Percentiles rank a stretch among this genome's conserved stretches.
Conservation (phyloP, 495 filamentous ascomycete genomes). For the Niebla homalea region DNA sequence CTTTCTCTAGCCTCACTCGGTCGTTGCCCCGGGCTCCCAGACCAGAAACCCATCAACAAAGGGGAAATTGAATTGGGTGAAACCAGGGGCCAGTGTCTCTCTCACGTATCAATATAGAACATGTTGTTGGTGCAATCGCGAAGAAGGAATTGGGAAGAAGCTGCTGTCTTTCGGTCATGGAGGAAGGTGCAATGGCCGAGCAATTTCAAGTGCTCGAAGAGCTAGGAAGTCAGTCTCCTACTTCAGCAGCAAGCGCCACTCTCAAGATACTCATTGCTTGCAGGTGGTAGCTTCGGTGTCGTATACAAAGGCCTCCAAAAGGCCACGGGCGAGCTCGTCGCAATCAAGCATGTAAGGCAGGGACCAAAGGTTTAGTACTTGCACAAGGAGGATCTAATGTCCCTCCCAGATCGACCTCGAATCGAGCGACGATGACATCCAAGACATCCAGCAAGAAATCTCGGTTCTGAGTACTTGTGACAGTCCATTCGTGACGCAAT, state of each 20-base stretch:
- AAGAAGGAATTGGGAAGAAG: too few species aligned
- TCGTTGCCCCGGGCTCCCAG: too few species aligned
- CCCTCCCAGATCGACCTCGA: constrained; percentile 83
- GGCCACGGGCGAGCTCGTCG: constrained; percentile 74
- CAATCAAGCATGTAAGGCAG: constrained; percentile 66
- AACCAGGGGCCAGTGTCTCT: too few species aligned
- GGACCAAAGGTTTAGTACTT: constrained; percentile 10
- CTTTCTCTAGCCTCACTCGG: too few species aligned
- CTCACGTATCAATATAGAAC: too few species aligned
- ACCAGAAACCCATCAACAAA: too few species aligned
- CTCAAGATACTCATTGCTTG: constrained; percentile 16
- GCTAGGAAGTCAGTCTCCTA: constrained; percentile 59
- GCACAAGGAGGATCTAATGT: not conserved
- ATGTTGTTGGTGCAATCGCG: too few species aligned
- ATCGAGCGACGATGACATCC: constrained; percentile 92
- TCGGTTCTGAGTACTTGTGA: constrained; percentile 87
- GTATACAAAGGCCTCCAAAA: constrained; percentile 93
- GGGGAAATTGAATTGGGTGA: too few species aligned
- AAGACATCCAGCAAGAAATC: constrained; percentile 97
- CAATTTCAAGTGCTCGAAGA: constrained; percentile 88
- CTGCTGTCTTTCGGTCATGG: constrained; percentile 12
- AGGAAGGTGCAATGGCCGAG: constrained; percentile 55
- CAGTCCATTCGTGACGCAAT: constrained; percentile 87
- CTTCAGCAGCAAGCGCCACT: constrained; percentile 5
- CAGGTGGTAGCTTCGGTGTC: constrained; percentile 85